Percentiles rank a stretch among this genome's conserved stretches.
These are phyloP conservation scores for Seiridium cupressi DNA, from an alignment of 2,329 filamentous ascomycete genomes.

Conservation along the genomic window DNA sequence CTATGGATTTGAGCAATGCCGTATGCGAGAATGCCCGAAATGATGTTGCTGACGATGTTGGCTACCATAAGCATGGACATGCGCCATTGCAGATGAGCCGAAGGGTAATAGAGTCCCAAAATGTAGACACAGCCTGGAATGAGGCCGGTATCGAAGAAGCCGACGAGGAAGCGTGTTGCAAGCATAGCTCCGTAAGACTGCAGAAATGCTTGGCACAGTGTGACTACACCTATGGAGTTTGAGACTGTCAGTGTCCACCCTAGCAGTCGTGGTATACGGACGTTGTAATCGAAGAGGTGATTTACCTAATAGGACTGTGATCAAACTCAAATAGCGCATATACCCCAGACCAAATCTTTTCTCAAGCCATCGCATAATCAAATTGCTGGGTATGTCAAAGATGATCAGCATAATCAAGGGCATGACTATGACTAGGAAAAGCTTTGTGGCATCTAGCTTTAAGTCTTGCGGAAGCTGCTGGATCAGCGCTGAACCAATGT, in stretches of 20 bases:
- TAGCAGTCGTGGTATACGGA: too few species aligned
- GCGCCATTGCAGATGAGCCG: constrained; percentile 19
- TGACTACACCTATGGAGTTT: neutral
- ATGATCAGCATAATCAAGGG: constrained; percentile 11
- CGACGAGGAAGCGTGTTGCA: constrained; percentile 18
- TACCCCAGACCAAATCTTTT: constrained; percentile 12
- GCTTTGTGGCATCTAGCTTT: constrained; percentile 17
- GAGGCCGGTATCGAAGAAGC: constrained; percentile 21
- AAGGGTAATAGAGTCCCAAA: constrained; percentile 20
- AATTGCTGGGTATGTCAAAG: constrained; percentile 20
- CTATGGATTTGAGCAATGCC: constrained; percentile 21
- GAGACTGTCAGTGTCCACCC: too few species aligned
- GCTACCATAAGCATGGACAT: constrained; percentile 20
- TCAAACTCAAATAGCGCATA: constrained; percentile 19
- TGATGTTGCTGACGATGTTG: constrained; percentile 20
- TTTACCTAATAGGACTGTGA: too few species aligned
- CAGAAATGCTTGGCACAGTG: constrained; percentile 22
- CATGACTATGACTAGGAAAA: constrained; percentile 19
- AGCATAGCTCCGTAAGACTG: constrained; percentile 17
- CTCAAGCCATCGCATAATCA: constrained; percentile 16
- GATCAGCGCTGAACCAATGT: constrained; percentile 21
- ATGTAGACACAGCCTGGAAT: constrained; percentile 23
- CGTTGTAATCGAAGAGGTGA: too few species aligned
- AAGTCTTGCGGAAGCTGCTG: constrained; percentile 22
- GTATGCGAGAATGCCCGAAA: constrained; percentile 21